Conservation (phyloP, 1,284 basidiomycete genomes). For the Nidula niveotomentosa region DNA sequence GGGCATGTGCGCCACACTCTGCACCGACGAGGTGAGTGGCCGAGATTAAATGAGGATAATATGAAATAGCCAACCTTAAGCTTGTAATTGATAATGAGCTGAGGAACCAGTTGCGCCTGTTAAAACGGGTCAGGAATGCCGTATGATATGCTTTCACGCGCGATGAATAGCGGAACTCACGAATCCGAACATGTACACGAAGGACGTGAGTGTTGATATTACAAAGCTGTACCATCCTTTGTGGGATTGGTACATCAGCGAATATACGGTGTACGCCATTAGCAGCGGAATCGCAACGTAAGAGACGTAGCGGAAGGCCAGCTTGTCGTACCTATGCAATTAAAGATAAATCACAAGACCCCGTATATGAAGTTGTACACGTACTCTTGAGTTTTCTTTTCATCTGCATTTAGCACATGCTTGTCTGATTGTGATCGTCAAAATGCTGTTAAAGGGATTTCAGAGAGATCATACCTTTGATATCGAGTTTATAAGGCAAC, state of each 20-base stretch:
- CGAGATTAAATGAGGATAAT: slow-evolving; percentile 10
- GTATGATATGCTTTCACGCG: slow-evolving; percentile 6
- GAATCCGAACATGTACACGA: slow-evolving; percentile 97
- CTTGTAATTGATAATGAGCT: slow-evolving; percentile 96
- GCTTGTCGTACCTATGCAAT: slow-evolving; percentile 69
- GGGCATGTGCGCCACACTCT: slow-evolving; percentile 91
- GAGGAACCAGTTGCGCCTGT: slow-evolving; percentile 87
- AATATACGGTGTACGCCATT: slow-evolving; percentile 87
- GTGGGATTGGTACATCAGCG: slow-evolving; percentile 87
- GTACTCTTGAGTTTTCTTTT: slow-evolving; percentile 97
- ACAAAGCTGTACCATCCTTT: slow-evolving; percentile 95
- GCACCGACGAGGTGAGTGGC: slow-evolving; percentile 15
- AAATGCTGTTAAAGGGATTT: slow-evolving; percentile 4
- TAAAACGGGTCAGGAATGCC: slow-evolving; percentile 10
- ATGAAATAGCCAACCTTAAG: slow-evolving; percentile 62
- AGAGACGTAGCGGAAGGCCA: slow-evolving; percentile 91
- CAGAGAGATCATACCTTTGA: slow-evolving; percentile 61
- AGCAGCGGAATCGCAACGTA: slow-evolving; percentile 86
- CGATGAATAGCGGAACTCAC: slow-evolving; percentile 45
- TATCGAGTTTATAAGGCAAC: slow-evolving; percentile 79
- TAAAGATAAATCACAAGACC: not conserved
- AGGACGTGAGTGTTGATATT: slow-evolving; percentile 85
- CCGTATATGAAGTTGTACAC: slow-evolving; percentile 28
- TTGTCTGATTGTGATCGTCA: slow-evolving; percentile 61
- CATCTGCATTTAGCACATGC: slow-evolving; percentile 90